phyloP scores from a whole-genome alignment of 108 stramenopile genomes.

The Nitzschia sp. region DNA sequence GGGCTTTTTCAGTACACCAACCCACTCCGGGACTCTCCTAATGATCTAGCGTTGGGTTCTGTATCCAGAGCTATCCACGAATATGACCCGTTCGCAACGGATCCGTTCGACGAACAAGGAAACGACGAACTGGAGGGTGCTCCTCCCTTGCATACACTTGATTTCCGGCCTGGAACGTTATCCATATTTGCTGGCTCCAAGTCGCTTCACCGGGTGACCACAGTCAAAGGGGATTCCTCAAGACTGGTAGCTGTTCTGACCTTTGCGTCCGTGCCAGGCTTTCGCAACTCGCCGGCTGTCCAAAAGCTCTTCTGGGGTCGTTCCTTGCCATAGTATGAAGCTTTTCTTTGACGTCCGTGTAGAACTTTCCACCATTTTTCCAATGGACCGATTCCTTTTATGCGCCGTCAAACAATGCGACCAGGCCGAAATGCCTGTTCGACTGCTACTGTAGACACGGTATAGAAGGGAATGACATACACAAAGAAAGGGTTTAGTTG shows the following conservation, averaged over 20 bases:
- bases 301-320: slow-evolving; percentile 52
- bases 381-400: no score
- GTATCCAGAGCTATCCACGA: slow-evolving; percentile 14
- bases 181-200: slow-evolving; percentile 49
- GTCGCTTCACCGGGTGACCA: slow-evolving; percentile 48
- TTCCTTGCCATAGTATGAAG: slow-evolving; percentile 6
- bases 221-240: slow-evolving; percentile 23
- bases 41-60: slow-evolving; percentile 20
- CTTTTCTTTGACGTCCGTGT: no score
- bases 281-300: slow-evolving; percentile 29
- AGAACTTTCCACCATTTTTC: no score
- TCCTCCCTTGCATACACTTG: slow-evolving; percentile 38
- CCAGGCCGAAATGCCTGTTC: no score
- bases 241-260: slow-evolving; percentile 46
- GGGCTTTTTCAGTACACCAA: slow-evolving; percentile 57
- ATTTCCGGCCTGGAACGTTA: slow-evolving; percentile 52
- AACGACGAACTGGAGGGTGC: background rate
- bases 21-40: slow-evolving; percentile 30
- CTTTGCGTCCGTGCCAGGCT: slow-evolving; percentile 34
- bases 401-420: no score
- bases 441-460: no score
- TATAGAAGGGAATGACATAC: no score
- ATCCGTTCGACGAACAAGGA: background rate
- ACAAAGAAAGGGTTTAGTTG: no score
- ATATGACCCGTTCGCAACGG: slow-evolving; percentile 7